Evolutionary conservation across 2,329 filamentous ascomycete species (phyloP), one percentile per base, ranked within the genome.

Genomic region (Dactylonectria macrodidyma): DNA sequence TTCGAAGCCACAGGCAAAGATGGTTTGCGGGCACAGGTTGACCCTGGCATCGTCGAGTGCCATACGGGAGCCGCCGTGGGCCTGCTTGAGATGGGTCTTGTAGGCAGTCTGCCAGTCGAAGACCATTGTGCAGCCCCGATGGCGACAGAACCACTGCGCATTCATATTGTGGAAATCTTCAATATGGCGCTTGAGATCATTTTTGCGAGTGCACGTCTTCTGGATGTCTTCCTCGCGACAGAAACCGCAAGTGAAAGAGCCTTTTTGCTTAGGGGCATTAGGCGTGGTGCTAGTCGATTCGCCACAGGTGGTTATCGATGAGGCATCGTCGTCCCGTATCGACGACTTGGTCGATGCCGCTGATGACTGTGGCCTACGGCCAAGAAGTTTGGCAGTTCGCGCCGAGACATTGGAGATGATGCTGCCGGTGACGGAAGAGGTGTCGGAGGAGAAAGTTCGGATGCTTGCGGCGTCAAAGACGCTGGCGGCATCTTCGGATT

Each of bases 71-170:
- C 82, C 82, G 52, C 82, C 80, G 61, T 86, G 84, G 6, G 77
- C 80, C 30, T 80, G 79, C 70, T 85, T 86, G 51, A 85, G 75
- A 68, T 86, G 84, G 5, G 80, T 81, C 70, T 84, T 84, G 77
- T 85, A 85, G 16, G 83, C 84, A 22, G 80, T 83, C 70, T 84
- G 81, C 81, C 83, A 85, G 74, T 86, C 84, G 69, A 85, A 86
- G 7, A 83, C 80, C 79, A 82, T 81, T 46, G 76, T 75, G 70
- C 84, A 86, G 24, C 81, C 82, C 1, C 79, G 80, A 58, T 84
- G 81, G 5, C 82, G 79, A 67, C 84, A 86, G 56, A 80, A 79
- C 83, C 83, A 86, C 65, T 85, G 81, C 3, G 83, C 81, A 62
- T 86, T 82, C 63, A 80, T 83, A 66, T 84, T 82, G 71, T 86